Evolutionary conservation across 129 eudicot genomes (phyloP), one percentile per base, ranked within the genome.

Genomic region (Calendula officinalis): DNA sequence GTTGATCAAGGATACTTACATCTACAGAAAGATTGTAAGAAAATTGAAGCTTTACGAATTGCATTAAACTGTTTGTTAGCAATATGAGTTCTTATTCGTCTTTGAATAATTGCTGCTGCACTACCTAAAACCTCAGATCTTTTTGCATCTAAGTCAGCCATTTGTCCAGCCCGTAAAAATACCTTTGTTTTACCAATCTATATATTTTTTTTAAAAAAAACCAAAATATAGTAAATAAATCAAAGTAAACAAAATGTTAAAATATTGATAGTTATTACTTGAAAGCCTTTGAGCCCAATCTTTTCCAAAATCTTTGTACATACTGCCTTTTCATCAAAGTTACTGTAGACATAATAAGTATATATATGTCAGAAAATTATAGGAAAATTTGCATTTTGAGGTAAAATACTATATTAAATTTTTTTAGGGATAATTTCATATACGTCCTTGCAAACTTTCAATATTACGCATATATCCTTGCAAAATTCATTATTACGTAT

Each of bases 61-160:
- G 81, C 92, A 3, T 66, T 30, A 59, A 83, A 84, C 59, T 75
- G 87, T 68, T 77, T 77, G 49, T 79, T 89, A 63, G 99, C 82
- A 68, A 75, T 72, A 82, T 94, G 85, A 63, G 99, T 88, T 82
- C 92, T 64, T 77, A 78, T 75, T 36, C 97, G 87, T 58, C 92
- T 77, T 75, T 94, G 99, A 68, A 94, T 88, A 9, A 73, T 62
- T 70, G 80, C 77, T 42, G 99, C 99, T 67, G 99, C 99, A 81
- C 47, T 66, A 67, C 78, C 73, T 8, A 94, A 95, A 17, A 88
- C 90, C 82, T 88, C 95, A 4, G 95, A 70, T 76, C 99, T 81
- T 67, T 89, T 77, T 60, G 99, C 97, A 86, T 94, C 99, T 67
- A 94, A 74, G 63, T 94, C 99, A 22, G 99, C 99, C 99, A 94